Base-by-base conservation (phyloP, 179 eudicot species). In the Drosera spatulata region DNA sequence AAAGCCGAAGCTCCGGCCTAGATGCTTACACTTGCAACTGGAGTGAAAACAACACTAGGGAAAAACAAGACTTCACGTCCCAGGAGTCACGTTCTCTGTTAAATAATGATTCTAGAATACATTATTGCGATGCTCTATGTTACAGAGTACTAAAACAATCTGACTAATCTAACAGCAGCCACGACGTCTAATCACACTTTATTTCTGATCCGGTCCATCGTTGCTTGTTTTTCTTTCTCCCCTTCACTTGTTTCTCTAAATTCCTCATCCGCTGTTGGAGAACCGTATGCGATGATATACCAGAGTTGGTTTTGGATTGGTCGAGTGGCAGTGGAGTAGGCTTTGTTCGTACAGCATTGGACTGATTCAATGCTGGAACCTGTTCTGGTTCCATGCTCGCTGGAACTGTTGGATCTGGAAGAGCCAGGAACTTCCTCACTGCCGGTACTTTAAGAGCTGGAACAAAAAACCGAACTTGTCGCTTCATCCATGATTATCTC, bases 381-480 rank as follows among this genome's bases (percentile, higher is more conserved):
- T 89, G 69, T 63, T 68, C 71, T 39, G 71, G 10, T 50, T 50
- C 48, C 59, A 73, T 33, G 59, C 56, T 39, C n/a, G 95, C 87
- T 9, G 77, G 47, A 41, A 69, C 66, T 5, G 88, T 80, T 72
- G 85, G 67, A 2, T 66, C 70, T 15, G 99, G 99, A 69, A 90
- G 67, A 60, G 80, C 83, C 67, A 94, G 57, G 7, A 73, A 61
- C 75, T 80, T 74, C 74, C 87, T 94, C 45, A 94, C 91, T 11
- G 75, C 79, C 12, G 88, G 91, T n/a, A 64, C 56, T 75, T 76
- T 90, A 33, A 93, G 84, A 59, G 78, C 99, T 93, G 87, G 68
- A 67, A 41, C 53, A 41, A 11, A 39, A 47, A 9, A 64, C 1
- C 33, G 1, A 22, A 22, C 33, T 22, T 22, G 33, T 22, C 33